phyloP scores from a whole-genome alignment of 306 rosid genomes.

The Medicago lupulina region DNA sequence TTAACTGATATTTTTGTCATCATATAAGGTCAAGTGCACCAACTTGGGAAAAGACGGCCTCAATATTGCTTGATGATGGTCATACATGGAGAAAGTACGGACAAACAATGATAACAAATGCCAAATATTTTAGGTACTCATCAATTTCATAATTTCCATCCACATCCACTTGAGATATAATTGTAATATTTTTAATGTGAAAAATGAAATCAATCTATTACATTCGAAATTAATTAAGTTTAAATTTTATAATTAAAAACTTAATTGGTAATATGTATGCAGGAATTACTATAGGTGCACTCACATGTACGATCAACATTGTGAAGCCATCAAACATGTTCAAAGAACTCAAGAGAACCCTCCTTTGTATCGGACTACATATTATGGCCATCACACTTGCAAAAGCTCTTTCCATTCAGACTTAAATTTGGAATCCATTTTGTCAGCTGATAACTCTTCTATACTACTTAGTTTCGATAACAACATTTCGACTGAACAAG shows the following conservation, averaged over 20 bases:
- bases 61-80: constrained; percentile 50
- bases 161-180: background rate
- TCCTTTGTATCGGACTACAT: constrained; percentile 50
- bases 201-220: background rate
- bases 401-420: constrained; percentile 41
- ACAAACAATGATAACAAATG: constrained; percentile 50
- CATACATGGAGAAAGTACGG: constrained; percentile 74
- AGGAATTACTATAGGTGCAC: constrained; percentile 71
- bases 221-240: background rate
- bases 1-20: background rate
- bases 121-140: constrained; percentile 45
- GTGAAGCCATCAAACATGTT: constrained; percentile 69
- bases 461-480: constrained; percentile 36
- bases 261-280: background rate
- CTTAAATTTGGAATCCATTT: constrained; percentile 33
- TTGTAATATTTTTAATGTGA: background rate
- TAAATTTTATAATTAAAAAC: background rate
- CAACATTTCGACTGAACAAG: background rate
- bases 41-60: constrained; percentile 45
- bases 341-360: constrained; percentile 58
- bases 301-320: constrained; percentile 57
- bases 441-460: background rate
- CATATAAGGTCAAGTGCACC: constrained; percentile 38
- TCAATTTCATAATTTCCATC: background rate
- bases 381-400: constrained; percentile 57